phyloP scores from a whole-genome alignment of 1,139 yeast species.

The Yamadazyma atlantica region DNA sequence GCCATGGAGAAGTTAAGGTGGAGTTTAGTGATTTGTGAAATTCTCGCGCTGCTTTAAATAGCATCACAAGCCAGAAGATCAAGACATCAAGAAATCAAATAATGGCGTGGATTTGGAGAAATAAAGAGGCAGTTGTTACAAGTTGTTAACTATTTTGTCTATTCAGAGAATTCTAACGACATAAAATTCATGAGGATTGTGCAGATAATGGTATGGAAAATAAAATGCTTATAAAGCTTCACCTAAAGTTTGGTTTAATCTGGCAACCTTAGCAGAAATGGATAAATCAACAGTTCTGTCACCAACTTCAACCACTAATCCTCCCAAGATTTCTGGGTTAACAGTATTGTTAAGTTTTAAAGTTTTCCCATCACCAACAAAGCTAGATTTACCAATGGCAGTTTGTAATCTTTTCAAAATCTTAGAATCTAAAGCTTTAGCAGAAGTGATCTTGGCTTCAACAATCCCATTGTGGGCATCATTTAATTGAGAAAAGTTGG shows the following conservation, averaged over 20 bases:
- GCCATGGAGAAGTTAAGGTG: background rate
- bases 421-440: slow-evolving; percentile 81
- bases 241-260: slow-evolving; percentile 83
- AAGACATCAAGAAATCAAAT: background rate
- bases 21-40: background rate
- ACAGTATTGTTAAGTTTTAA: slow-evolving; percentile 80
- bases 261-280: slow-evolving; percentile 78
- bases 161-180: slow-evolving; percentile 5
- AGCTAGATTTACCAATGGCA: slow-evolving; percentile 73
- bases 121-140: too few relatives aligned
- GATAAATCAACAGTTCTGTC: slow-evolving; percentile 96
- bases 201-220: background rate
- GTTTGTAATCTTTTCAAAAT: slow-evolving; percentile 76
- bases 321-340: slow-evolving; percentile 92
- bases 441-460: slow-evolving; percentile 91
- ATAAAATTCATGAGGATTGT: slow-evolving; percentile 5
- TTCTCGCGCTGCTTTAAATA: background rate
- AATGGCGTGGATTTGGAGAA: too few relatives aligned
- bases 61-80: background rate
- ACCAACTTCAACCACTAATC: slow-evolving; percentile 93
- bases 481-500: slow-evolving; percentile 73
- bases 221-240: slow-evolving; percentile 61
- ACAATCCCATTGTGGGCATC: slow-evolving; percentile 91
- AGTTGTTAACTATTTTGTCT: background rate
- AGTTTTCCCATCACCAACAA: slow-evolving; percentile 84